Percentiles rank a stretch among this genome's conserved stretches.
These are phyloP conservation scores for Lyophyllum atratum DNA, from an alignment of 768 basidiomycete genomes.

Conservation along the genomic window DNA sequence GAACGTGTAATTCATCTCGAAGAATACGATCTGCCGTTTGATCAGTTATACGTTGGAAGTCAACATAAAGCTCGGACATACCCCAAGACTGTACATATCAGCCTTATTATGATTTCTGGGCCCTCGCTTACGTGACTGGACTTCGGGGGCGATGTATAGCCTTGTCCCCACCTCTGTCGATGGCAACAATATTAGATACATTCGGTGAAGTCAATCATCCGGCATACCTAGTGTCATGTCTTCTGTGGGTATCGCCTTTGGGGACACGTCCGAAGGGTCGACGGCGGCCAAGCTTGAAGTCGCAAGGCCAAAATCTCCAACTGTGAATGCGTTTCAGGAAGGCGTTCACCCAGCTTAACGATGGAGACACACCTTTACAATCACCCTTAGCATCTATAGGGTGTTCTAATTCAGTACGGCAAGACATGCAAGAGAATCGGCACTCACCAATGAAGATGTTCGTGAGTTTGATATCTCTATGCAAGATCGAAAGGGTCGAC, in stretches of 20 bases:
- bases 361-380: slow-evolving; percentile 60
- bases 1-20: slow-evolving; percentile 93
- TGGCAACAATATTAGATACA: not conserved
- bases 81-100: slow-evolving; percentile 93
- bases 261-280: slow-evolving; percentile 68
- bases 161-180: slow-evolving; percentile 84
- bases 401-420: not conserved
- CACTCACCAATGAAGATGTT: slow-evolving; percentile 88
- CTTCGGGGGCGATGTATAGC: slow-evolving; percentile 92
- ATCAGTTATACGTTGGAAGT: not conserved
- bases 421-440: not conserved
- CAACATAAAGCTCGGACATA: slow-evolving; percentile 35
- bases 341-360: not conserved
- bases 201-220: not conserved
- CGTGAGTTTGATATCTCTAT: slow-evolving; percentile 88
- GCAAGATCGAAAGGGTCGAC: slow-evolving; percentile 83
- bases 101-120: slow-evolving; percentile 86
- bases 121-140: slow-evolving; percentile 61
- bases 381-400: slow-evolving; percentile 76
- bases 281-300: slow-evolving; percentile 80
- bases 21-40: slow-evolving; percentile 79
- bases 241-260: slow-evolving; percentile 45
- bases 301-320: slow-evolving; percentile 93
- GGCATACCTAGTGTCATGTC: slow-evolving; percentile 76
- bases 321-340: slow-evolving; percentile 32